A percentile compares a stretch with the other conserved stretches of the same genome.
Conservation (phyloP, 306 rosid genomes). For the Citrullus amarus region DNA sequence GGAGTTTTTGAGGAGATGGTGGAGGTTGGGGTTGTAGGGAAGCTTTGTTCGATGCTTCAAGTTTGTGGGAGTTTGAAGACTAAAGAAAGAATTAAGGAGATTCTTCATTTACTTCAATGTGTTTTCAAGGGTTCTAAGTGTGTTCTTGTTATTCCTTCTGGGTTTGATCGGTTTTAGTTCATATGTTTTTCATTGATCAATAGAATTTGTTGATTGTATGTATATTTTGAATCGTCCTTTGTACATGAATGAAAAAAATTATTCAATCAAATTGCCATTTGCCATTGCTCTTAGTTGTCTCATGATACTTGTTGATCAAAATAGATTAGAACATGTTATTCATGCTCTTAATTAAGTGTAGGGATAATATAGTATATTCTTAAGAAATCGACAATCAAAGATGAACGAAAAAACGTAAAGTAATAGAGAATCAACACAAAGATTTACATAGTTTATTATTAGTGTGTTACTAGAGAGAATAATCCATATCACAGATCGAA, state of each 20-base stretch:
- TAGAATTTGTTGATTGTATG: neutral
- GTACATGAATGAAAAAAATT: no score
- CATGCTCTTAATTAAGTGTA: no score
- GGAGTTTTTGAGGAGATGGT: conserved; percentile 57
- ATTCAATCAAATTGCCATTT: neutral
- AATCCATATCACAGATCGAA: no score
- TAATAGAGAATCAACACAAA: no score
- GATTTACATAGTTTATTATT: no score
- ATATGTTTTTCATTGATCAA: neutral
- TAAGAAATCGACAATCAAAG: no score
- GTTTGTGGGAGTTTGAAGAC: conserved; percentile 36
- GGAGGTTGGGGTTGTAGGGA: conserved; percentile 56
- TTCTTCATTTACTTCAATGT: conserved; percentile 46
- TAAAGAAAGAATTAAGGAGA: conserved; percentile 55
- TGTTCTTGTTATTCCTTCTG: neutral
- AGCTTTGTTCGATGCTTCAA: conserved; percentile 68
- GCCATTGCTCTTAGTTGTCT: neutral
- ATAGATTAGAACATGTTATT: no score
- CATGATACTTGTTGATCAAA: neutral
- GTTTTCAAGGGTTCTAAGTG: conserved; percentile 59
- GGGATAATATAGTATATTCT: no score
- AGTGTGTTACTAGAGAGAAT: no score
- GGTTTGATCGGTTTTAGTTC: neutral
- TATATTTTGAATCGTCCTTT: neutral
- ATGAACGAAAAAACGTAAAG: no score